Evolutionary conservation across 345 rosid species (phyloP), one percentile per base, ranked within the genome.

Genomic region (Populus deltoides): DNA sequence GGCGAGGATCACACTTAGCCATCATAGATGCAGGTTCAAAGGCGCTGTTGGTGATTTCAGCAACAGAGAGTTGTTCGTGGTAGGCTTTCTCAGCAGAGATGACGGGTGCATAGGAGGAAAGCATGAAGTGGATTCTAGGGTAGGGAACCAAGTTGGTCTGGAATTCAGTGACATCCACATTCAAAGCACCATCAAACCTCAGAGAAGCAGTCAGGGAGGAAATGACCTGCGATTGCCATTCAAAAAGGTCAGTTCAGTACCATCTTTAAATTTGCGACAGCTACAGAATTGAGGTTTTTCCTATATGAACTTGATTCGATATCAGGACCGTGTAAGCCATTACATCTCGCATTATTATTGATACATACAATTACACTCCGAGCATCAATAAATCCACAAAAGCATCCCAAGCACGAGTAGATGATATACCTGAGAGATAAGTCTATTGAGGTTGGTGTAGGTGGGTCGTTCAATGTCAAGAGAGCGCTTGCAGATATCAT

Each of bases 91-190:
- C 82, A 11, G 82, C 82, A 18, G 82, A 80, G 67, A 80, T 80
- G 6, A 80, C 82, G 6, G 82, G 82, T 18, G 82, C 82, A 63
- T 80, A 80, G 1, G 82, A 80, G 45, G 82, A 80, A 70, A 80
- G 82, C 82, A 80, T 80, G 79, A 80, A 80, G 72, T 80, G 82
- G 57, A 80, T 80, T 75, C 82, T 80, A 8, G 82, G 82, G 69
- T 80, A 80, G 9, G 82, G 82, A 20, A 80, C 82, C 75, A 80
- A 75, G 57, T 80, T 80, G 33, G 82, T 80, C 70, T 80, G 82
- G 75, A 80, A 80, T 75, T 80, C 82, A 69, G 82, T 80, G 22
- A 80, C 82, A 75, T 80, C 82, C 66, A 80, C 82, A 47, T 80
- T 80, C 71, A 80, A 68, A 25, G 82, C 82, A 36, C 82, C 82